These are phyloP conservation scores for Leishmania amazonensis DNA, from an alignment of 208 protist species.

Conservation along the genomic window DNA sequence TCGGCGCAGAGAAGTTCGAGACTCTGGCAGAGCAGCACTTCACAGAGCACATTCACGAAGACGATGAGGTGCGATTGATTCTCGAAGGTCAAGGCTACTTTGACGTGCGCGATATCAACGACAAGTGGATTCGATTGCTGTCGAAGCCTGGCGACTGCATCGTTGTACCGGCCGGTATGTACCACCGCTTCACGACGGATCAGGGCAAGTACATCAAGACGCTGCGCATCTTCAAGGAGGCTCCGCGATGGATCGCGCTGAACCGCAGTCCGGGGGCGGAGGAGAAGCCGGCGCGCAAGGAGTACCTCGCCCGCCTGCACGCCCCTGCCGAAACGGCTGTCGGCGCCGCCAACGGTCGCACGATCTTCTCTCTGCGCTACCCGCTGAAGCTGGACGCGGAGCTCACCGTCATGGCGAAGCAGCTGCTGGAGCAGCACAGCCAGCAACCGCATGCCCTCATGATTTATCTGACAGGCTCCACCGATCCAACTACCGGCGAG, in stretches of 20 bases:
- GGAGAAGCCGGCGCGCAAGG: conserved; percentile 33
- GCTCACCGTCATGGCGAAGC: conserved; percentile 29
- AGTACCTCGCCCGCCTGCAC: conserved; percentile 40
- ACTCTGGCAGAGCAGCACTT: conserved; percentile 62
- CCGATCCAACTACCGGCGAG: conserved; percentile 47
- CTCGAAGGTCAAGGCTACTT: conserved; percentile 83
- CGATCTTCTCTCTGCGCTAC: conserved; percentile 41
- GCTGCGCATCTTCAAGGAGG: conserved; percentile 81
- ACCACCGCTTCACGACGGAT: conserved; percentile 89
- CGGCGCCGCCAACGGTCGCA: conserved; percentile 16
- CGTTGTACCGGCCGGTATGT: conserved; percentile 77
- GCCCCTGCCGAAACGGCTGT: conserved; percentile 27
- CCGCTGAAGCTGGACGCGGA: conserved; percentile 37
- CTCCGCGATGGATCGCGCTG: conserved; percentile 77
- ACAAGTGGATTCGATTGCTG: conserved; percentile 77
- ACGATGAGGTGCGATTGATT: conserved; percentile 89
- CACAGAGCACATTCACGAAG: conserved; percentile 85
- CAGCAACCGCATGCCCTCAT: conserved; percentile 33
- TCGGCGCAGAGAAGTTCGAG: conserved; percentile 51
- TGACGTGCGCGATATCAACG: conserved; percentile 73
- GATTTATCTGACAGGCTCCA: conserved; percentile 60
- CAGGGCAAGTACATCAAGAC: conserved; percentile 53
- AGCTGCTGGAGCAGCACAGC: conserved; percentile 30
- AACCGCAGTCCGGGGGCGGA: conserved; percentile 48
- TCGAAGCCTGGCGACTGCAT: conserved; percentile 65